phyloP scores from a whole-genome alignment of 768 basidiomycete species.

The Tylopilus rubrobrunneus region DNA sequence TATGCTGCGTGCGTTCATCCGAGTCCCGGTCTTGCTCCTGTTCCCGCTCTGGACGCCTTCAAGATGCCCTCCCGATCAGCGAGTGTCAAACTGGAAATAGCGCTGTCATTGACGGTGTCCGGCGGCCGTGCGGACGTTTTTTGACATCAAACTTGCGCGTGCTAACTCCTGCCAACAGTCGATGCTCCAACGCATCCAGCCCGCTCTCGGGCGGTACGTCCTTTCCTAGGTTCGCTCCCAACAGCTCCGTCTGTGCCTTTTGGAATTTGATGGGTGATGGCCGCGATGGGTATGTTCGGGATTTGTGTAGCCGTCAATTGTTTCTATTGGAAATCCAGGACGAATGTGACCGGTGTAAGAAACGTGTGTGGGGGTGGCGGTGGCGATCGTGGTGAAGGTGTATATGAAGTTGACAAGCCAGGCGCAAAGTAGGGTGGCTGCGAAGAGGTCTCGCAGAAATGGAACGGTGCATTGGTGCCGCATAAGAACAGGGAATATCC shows the following conservation, averaged over 20 bases:
- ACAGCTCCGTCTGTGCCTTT: slow-evolving; percentile 30
- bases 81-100: slow-evolving; percentile 46
- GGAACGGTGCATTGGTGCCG: slow-evolving; percentile 43
- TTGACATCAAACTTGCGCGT: slow-evolving; percentile 46
- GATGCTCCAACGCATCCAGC: slow-evolving; percentile 68
- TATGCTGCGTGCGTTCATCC: slow-evolving; percentile 31
- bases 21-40: slow-evolving; percentile 31
- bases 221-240: slow-evolving; percentile 20
- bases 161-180: slow-evolving; percentile 68
- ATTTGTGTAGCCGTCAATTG: slow-evolving; percentile 27
- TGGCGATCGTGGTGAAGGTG: slow-evolving; percentile 20
- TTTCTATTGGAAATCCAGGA: slow-evolving; percentile 11
- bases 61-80: slow-evolving; percentile 27
- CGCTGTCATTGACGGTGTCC: slow-evolving; percentile 38
- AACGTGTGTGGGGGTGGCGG: slow-evolving; percentile 30
- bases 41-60: slow-evolving; percentile 17
- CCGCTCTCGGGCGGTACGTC: slow-evolving; percentile 43
- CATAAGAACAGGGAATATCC: slow-evolving; percentile 27
- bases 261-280: slow-evolving; percentile 34
- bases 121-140: slow-evolving; percentile 30
- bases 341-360: slow-evolving; percentile 16
- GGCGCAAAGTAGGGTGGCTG: slow-evolving; percentile 30
- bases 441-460: slow-evolving; percentile 45
- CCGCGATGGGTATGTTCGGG: slow-evolving; percentile 51
- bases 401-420: slow-evolving; percentile 34